Evolutionary conservation across 2,329 filamentous ascomycete species (phyloP), one percentile per base, ranked within the genome.

Genomic region (Penicillium sp.): DNA sequence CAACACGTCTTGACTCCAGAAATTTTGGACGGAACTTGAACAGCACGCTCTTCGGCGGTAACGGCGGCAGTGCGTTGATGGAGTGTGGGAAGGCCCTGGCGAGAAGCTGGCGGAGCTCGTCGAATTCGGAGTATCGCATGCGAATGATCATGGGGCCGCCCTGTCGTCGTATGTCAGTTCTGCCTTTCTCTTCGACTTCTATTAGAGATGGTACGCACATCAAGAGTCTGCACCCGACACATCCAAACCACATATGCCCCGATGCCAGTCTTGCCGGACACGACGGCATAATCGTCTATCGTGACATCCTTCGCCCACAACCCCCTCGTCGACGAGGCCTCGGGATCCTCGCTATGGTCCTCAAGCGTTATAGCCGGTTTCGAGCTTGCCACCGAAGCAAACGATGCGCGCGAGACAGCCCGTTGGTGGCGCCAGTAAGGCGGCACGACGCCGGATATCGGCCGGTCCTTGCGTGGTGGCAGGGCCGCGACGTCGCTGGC

Each of bases 191-290:
- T 40, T n/a, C n/a, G n/a, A n/a, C 35, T 40, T 16, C 35, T 20
- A 48, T 21, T 30, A 11, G 30, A 30, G 38, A 38, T n/a, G 11
- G 11, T 20, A 81, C 85, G 71, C 70, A 92, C 91, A 72, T 85
- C 88, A 51, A 97, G 77, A 3, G 91, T 97, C 71, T 94, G 86
- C 46, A 99, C 90, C 48, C 82, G 85, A 66, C 94, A 91, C 68
- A 91, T 94, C 90, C 90, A 99, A 7, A 96, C 91, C 1, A 97
- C 90, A 75, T 97, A 99, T 1, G 92, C 89, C n/a, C 93, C 93
- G 48, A 86, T 75, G 5, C 81, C 81, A 3, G 80, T 76, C 52
- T 76, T 80, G 8, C 83, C 84, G 59, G 79, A 78, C 28, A 88
- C 79, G 61, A 87, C 77, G 33, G 81, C 79, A 73, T 85, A 81